Percentiles rank a stretch among this genome's conserved stretches.
phyloP scores from a whole-genome alignment of 1,139 yeast genomes.

The Williopsis jadinii region DNA sequence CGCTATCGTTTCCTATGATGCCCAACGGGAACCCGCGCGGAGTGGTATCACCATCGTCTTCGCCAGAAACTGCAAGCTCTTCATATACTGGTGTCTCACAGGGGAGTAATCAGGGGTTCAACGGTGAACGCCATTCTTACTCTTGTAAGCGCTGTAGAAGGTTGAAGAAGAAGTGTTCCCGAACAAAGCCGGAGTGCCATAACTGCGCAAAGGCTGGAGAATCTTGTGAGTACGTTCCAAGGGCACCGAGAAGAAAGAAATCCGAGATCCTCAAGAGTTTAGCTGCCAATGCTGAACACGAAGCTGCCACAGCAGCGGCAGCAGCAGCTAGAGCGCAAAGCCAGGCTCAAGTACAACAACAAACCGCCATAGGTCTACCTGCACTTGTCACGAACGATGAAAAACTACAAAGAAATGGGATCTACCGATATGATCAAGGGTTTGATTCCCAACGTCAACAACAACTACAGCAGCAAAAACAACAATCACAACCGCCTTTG shows the following conservation, averaged over 20 bases:
- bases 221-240: slow-evolving; percentile 37
- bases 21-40: neutral
- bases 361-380: too few species aligned
- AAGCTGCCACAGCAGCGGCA: slow-evolving; percentile 5
- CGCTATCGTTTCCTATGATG: neutral
- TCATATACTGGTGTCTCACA: too few species aligned
- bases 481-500: neutral
- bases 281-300: too few species aligned
- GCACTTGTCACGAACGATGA: too few species aligned
- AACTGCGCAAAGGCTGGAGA: slow-evolving; percentile 36
- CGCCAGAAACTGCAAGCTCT: neutral
- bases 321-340: slow-evolving; percentile 18
- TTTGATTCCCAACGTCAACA: neutral
- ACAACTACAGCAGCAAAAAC: neutral
- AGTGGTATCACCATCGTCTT: neutral
- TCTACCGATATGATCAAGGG: too few species aligned
- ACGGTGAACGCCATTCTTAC: slow-evolving; percentile 20
- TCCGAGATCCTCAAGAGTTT: slow-evolving; percentile 18
- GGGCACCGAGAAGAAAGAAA: slow-evolving; percentile 35
- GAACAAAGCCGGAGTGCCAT: slow-evolving; percentile 36
- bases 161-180: slow-evolving; percentile 43
- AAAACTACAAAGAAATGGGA: too few species aligned
- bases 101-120: neutral
- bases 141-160: slow-evolving; percentile 38
- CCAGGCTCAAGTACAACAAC: too few species aligned